Base-by-base conservation (phyloP, 1,284 basidiomycete genomes). In the Naganishia liquefaciens region DNA sequence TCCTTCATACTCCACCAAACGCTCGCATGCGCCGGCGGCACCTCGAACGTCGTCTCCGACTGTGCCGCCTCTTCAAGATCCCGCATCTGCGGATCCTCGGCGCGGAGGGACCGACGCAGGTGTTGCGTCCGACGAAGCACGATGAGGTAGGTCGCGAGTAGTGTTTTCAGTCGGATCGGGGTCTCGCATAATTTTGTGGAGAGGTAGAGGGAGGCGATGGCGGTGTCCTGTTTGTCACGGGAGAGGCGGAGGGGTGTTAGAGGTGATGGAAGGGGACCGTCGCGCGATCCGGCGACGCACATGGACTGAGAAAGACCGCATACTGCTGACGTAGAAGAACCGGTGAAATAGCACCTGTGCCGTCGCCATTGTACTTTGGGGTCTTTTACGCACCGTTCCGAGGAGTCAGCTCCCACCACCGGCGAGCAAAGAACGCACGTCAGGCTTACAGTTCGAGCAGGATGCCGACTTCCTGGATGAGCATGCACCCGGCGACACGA, bases 141-240 rank as follows among this genome's bases (percentile, higher is more conserved):
- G 60, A 91, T 85, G 79, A 97, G 90, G 78, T 91, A 98, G 51
- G 91, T 87, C 76, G 98, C 98, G 79, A 98, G 88, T 67, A 99
- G 85, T 75, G 98, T 93, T 30, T 95, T 86, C 77, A 98, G 89
- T 15, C 93, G 85, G 9, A 95, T 77, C 0, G 92, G 89, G 67
- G 90, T 92, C 80, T 99, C 95, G 79, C 96, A 91, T 15, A 99
- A 84, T 77, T 99, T 99, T 1, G 93, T 93, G 0, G 93, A 90
- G 54, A 99, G 86, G 75, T 94, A 96, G 17, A 99, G 84, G 0
- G 91, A 87, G 13, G 93, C 93, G 85, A 96, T 92, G 15, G 88
- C 89, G 57, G 96, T 85, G 74, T 98, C 93, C 92, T 95, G 72
- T 19, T 21, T n/a, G 5, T 43, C 15, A 10, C 28, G 11, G 47